These are phyloP conservation scores for Nyctanthes arbortristis DNA, from an alignment of 257 asterid species.

Conservation along the genomic window DNA sequence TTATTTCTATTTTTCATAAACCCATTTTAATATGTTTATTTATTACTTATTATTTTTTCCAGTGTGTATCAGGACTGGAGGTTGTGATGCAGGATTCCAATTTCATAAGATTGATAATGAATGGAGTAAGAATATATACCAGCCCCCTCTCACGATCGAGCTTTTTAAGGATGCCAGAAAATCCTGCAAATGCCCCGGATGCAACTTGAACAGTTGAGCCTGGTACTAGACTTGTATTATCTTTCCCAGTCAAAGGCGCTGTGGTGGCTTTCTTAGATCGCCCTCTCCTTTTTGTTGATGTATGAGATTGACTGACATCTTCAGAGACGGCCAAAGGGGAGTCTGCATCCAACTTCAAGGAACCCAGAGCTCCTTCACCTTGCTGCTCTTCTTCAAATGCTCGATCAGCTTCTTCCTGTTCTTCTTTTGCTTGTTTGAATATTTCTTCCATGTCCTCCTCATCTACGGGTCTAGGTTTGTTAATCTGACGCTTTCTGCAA, in stretches of 20 bases:
- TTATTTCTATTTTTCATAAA: background rate
- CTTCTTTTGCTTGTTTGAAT: constrained; percentile 80
- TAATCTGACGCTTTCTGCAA: constrained; percentile 83
- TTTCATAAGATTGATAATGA: constrained; percentile 12
- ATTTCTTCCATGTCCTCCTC: constrained; percentile 70
- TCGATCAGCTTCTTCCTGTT: constrained; percentile 75
- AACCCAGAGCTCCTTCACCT: constrained; percentile 39
- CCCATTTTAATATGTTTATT: constrained; percentile 4
- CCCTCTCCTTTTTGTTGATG: constrained; percentile 39
- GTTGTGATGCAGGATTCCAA: too few species aligned
- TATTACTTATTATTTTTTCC: background rate
- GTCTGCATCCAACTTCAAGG: constrained; percentile 32
- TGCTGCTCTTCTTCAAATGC: constrained; percentile 67
- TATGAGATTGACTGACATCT: constrained; percentile 21
- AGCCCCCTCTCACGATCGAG: constrained; percentile 53
- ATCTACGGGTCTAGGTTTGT: constrained; percentile 83
- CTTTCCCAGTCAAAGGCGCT: constrained; percentile 20
- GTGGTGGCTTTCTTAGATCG: constrained; percentile 49
- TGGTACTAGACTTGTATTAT: constrained; percentile 35
- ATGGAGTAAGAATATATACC: constrained; percentile 47
- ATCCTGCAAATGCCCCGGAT: constrained; percentile 87
- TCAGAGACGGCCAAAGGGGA: constrained; percentile 28
- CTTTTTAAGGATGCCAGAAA: constrained; percentile 87
- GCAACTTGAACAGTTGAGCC: constrained; percentile 71
- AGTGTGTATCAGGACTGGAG: background rate